phyloP scores from a whole-genome alignment of 257 asterid genomes.

The Eucommia ulmoides region DNA sequence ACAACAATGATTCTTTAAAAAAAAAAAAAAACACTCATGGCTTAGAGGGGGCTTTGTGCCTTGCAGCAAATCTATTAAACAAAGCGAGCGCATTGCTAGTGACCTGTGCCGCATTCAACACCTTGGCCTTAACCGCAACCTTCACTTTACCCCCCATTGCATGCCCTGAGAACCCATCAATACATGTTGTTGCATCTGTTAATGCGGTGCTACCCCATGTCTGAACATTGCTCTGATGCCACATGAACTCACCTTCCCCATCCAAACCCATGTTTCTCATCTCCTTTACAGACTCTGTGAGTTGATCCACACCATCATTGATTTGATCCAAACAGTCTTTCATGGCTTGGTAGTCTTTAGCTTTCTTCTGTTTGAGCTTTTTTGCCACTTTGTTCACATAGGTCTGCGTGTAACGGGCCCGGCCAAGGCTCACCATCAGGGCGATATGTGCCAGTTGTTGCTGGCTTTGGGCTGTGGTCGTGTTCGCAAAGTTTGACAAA shows the following conservation, averaged over 20 bases:
- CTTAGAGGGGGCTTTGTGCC: constrained; percentile 20
- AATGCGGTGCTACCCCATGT: constrained; percentile 53
- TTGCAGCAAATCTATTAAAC: constrained; percentile 40
- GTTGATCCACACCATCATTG: constrained; percentile 43
- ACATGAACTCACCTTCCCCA: constrained; percentile 20
- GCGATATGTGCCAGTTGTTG: constrained; percentile 44
- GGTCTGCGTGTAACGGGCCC: constrained; percentile 34
- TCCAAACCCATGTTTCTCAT: constrained; percentile 22
- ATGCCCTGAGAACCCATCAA: constrained; percentile 41
- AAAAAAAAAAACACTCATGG: not conserved
- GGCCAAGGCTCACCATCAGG: constrained; percentile 30
- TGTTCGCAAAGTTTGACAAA: constrained; percentile 17
- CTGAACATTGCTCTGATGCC: constrained; percentile 49
- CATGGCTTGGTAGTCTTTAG: constrained; percentile 23
- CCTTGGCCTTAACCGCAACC: constrained; percentile 39
- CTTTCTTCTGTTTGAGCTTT: constrained; percentile 21
- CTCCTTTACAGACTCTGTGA: constrained; percentile 41
- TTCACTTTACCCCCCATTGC: constrained; percentile 30
- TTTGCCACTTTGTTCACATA: constrained; percentile 33
- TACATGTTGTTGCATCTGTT: constrained; percentile 37
- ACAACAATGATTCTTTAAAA: not conserved
- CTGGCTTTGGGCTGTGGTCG: constrained; percentile 22
- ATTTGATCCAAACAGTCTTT: constrained; percentile 57
- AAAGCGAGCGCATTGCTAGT: constrained; percentile 47
- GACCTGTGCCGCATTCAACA: constrained; percentile 37